phyloP scores from a whole-genome alignment of 2,329 filamentous ascomycete genomes.

The Xylaria sp. region DNA sequence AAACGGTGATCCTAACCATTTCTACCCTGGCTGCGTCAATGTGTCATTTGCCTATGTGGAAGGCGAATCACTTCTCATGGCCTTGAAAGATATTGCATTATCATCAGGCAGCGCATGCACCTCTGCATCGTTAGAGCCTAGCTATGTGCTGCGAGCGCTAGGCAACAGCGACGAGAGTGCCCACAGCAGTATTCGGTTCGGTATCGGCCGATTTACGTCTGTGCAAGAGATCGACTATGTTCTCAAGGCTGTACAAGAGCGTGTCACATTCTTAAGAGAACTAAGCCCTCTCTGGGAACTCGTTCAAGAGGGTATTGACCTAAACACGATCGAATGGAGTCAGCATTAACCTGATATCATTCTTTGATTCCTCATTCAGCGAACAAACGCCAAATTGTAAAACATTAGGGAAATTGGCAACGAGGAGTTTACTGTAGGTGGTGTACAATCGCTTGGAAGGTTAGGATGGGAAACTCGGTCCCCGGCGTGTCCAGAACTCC shows the following conservation, averaged over 20 bases:
- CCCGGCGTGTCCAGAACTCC: slow-evolving; percentile 9
- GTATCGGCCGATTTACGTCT: slow-evolving; percentile 96
- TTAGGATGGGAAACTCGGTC: slow-evolving; percentile 5
- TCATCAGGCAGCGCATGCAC: slow-evolving; percentile 98
- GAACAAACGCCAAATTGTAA: slow-evolving; percentile 25
- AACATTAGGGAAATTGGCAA: slow-evolving; percentile 17
- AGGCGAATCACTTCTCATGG: slow-evolving; percentile 97
- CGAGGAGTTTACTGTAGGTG: slow-evolving; percentile 26
- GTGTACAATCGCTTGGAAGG: slow-evolving; percentile 12
- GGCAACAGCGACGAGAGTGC: slow-evolving; percentile 98
- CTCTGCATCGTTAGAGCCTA: slow-evolving; percentile 94
- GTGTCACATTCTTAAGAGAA: slow-evolving; percentile 92
- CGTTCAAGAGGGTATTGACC: slow-evolving; percentile 94
- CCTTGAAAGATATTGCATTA: slow-evolving; percentile 95
- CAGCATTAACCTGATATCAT: slow-evolving; percentile 75
- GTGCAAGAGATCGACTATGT: slow-evolving; percentile 97
- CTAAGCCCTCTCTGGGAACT: slow-evolving; percentile 97
- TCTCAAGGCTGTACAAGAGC: slow-evolving; percentile 88
- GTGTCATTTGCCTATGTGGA: slow-evolving; percentile 99
- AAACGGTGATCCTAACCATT: slow-evolving; percentile 84
- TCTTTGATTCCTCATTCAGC: neutral
- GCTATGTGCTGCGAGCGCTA: slow-evolving; percentile 92
- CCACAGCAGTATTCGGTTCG: slow-evolving; percentile 97
- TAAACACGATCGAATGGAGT: slow-evolving; percentile 98
- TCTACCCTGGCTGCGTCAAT: slow-evolving; percentile 97